Evolutionary conservation across 768 basidiomycete species (phyloP).

Genomic region (Auricularia auricula-judae): DNA sequence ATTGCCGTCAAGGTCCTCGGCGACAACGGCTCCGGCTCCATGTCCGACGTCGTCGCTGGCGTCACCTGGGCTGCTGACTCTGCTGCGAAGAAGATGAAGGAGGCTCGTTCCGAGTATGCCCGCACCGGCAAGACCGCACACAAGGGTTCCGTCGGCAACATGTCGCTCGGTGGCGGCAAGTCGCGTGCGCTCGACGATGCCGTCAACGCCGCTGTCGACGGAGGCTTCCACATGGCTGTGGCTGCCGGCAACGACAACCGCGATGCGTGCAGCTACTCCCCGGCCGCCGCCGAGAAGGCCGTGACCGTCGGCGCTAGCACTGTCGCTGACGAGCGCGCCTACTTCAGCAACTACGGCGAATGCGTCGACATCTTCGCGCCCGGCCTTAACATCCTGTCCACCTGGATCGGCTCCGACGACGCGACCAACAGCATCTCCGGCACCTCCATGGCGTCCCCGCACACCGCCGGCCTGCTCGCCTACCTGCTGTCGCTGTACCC

Average conservation of each 20-base stretch:
- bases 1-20: conserved; percentile 90
- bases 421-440: conserved; percentile 76
- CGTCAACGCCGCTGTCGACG: conserved; percentile 74
- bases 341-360: conserved; percentile 84
- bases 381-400: conserved; percentile 81
- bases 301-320: conserved; percentile 93
- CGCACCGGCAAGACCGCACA: conserved; percentile 70
- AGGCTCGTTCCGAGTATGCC: conserved; percentile 52
- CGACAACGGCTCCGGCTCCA: conserved; percentile 86
- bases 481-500: conserved; percentile 89
- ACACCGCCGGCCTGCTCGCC: conserved; percentile 79
- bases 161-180: conserved; percentile 96
- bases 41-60: conserved; percentile 88
- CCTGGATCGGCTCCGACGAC: conserved; percentile 53
- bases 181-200: conserved; percentile 71
- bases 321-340: conserved; percentile 68
- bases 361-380: conserved; percentile 94
- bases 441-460: conserved; percentile 93
- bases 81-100: conserved; percentile 43
- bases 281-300: conserved; percentile 79
- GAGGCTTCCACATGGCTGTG: conserved; percentile 91
- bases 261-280: conserved; percentile 89
- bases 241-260: conserved; percentile 71
- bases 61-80: conserved; percentile 64
- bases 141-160: conserved; percentile 94